Base-by-base conservation (phyloP, 345 rosid species). In the Turnera subulata region DNA sequence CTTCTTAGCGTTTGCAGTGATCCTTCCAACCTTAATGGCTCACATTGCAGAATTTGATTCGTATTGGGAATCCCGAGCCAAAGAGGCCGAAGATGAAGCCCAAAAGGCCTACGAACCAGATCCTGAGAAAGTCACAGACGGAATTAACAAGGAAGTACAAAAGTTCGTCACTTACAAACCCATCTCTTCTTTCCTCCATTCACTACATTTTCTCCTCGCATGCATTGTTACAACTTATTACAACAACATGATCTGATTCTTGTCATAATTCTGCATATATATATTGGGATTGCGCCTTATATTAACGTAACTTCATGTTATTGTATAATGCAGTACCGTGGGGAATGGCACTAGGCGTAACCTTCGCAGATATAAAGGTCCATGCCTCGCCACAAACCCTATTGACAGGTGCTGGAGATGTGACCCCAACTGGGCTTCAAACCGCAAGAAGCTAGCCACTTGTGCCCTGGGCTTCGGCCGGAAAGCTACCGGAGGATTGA, bases 371-470 rank as follows among this genome's bases (percentile, higher is more conserved):
- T 10, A 53, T 29, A 6, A 1, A 0, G 80, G 78, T 6, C 22
- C 47, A 11, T 79, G 80, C 64, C 9, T 16, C 26, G 70, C 68
- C 37, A 64, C 74, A 12, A 79, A 79, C 66, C 80, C 83, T 8
- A 79, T 79, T 24, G 80, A 79, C 59, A 29, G 59, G 15, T 79
- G 83, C 73, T 75, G 83, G 80, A 56, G 83, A 45, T 79, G 83
- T 56, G 56, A 24, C 26, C 23, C 6, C 6, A 25, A 69, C 64
- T 79, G 83, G 83, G 78, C 65, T 1, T 29, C 15, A 8, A 5
- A 72, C 67, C 68, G 83, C 49, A 44, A 55, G 55, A 65, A 53
- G 59, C 70, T 65, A 3, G 75, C 70, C 21, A 38, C 22, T 7
- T 71, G 75, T 6, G 71, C 43, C 14, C 53, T 48, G 17, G 75